Evolutionary conservation across 306 rosid species (phyloP), one percentile per base, ranked within the genome.

Genomic region (Cicer pinnatifidum): DNA sequence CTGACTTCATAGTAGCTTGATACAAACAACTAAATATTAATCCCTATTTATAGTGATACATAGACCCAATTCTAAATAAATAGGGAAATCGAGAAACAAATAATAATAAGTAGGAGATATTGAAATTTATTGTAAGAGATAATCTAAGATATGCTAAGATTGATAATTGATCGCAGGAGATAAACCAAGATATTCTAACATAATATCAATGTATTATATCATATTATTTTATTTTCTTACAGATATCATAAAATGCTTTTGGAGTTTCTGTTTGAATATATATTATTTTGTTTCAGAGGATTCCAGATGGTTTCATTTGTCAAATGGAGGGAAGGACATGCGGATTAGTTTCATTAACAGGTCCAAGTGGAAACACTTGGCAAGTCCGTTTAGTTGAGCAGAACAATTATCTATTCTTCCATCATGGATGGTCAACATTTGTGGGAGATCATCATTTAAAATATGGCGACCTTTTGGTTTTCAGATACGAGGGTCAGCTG

Each of bases 351-450:
- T 64, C 83, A 6, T 78, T 93, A 66, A 86, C 79, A 44, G 98
- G 98, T 78, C 97, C 97, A 4, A 86, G 97, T 20, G 89, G 97
- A 83, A 88, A 88, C 16, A 77, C 66, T 9, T 93, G 98, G 98
- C 80, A 35, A 2, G 89, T 86, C 62, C 82, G 82, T 51, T 82
- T 93, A 47, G 58, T 82, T 73, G 84, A 84, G 84, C 87, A 85
- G 72, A 84, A 86, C 11, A 87, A 76, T 67, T 82, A 82, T 81
- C 58, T 89, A 58, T 90, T 87, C 73, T 82, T 93, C 17, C 78
- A 83, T 80, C 85, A 72, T 9, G 97, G 98, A 53, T 93, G 98
- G 98, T 77, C 88, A 1, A 61, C 80, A 33, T 93, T 93, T 89
- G 87, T 85, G 63, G 82, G 72, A 78, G 97, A 90, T 80, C 90